phyloP scores from a whole-genome alignment of 768 basidiomycete genomes.

The Calocybe gangraenosa region DNA sequence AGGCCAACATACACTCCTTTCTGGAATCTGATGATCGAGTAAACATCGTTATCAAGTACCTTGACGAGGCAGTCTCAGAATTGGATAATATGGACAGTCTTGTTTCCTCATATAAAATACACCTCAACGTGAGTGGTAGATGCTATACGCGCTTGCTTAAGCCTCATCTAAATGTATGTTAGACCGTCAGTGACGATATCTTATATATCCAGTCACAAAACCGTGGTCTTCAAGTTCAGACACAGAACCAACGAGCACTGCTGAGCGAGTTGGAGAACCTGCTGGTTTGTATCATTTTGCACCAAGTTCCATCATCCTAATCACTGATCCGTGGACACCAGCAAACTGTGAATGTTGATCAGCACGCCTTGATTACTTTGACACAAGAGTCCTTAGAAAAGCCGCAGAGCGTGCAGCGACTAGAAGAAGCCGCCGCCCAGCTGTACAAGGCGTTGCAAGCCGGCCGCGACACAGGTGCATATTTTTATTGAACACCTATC shows the following conservation, averaged over 20 bases:
- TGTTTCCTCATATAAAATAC: constrained; percentile 93
- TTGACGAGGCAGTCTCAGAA: constrained; percentile 87
- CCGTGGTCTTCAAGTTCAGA: constrained; percentile 95
- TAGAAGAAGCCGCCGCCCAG: constrained; percentile 81
- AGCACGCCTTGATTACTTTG: constrained; percentile 66
- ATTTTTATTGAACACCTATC: constrained; percentile 5
- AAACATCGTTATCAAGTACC: constrained; percentile 74
- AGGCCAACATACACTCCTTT: constrained; percentile 98
- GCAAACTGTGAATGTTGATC: constrained; percentile 95
- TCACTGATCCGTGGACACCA: constrained; percentile 23
- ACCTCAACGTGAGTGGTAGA: constrained; percentile 72
- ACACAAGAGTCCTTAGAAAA: constrained; percentile 91
- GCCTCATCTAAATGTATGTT: constrained; percentile 2
- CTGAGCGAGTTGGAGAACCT: constrained; percentile 84
- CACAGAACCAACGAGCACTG: constrained; percentile 87
- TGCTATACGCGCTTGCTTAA: not conserved
- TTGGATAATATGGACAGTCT: constrained; percentile 87
- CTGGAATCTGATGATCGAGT: constrained; percentile 94
- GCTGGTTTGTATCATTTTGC: constrained; percentile 35
- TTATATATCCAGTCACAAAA: constrained; percentile 95
- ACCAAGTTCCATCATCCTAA: not conserved
- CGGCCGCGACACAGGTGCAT: constrained; percentile 78
- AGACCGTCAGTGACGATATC: constrained; percentile 97
- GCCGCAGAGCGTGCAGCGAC: constrained; percentile 61
- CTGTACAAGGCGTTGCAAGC: constrained; percentile 95